Evolutionary conservation across 2,329 filamentous ascomycete species (phyloP), one percentile per base, ranked within the genome.

Genomic region (Penicillium decumbens): DNA sequence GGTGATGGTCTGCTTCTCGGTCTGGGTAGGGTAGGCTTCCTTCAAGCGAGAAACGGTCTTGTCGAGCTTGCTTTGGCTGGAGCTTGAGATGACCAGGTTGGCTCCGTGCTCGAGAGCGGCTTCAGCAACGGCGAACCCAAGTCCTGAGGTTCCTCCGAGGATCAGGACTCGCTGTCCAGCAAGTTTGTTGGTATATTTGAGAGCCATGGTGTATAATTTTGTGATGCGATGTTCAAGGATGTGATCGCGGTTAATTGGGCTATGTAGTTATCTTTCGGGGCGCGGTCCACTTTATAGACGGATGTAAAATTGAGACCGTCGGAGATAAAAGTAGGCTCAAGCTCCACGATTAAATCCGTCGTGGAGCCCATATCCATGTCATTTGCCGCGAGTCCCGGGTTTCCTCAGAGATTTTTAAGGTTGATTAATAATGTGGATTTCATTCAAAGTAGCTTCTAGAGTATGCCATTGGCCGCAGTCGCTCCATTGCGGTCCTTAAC

Each of bases 121-220:
- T 72, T 79, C 74, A 45, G 78, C 78, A 7, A 77, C 73, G 49
- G 63, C 66, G 59, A 72, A 80, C 33, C 79, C 79, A 35, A 81
- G 75, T 46, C 79, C 79, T 39, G 72, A 70, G 38, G 75, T 76
- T 33, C 77, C 78, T 18, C 79, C 79, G 23, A 80, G 67, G 54
- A 81, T 65, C 46, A 81, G 70, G 47, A 81, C 65, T 29, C 71
- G 73, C 25, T 57, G 49, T 41, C 46, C 33, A 25, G 41, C 51
- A 15, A 56, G 54, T 28, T 56, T 56, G 49, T 46, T 47, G 42
- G 48, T 51, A 45, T 56, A 51, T 33, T 56, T 53, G 12, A 35
- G n/a, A 15, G 43, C 27, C 53, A 50, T 50, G 20, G 10, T 43
- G 25, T 30, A 13, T 28, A 28, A 18, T 18, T 18, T 18, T 28